Evolutionary conservation across 768 basidiomycete species (phyloP), one percentile per base, ranked within the genome.

Genomic region (Dictyophora rubrovolvata): DNA sequence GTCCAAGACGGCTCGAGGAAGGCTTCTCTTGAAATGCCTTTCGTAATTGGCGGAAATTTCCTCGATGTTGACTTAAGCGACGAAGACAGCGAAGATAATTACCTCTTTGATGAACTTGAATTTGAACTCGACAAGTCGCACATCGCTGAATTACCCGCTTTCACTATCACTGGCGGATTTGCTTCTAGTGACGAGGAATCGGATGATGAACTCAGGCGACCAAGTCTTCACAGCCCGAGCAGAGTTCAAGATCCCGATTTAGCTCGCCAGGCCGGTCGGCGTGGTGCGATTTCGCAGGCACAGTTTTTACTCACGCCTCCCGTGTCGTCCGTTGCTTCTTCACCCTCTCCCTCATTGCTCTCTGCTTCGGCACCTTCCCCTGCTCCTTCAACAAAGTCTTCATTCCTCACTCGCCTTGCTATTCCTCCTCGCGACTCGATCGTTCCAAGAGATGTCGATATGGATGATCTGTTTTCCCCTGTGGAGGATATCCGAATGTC

Each of bases 171-270:
- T n/a, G 50, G 18, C 20, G 50, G 50, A 22, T 20, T 52, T 28
- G 12, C 28, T 35, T 59, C 57, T 18, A 59, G 57, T 18, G 57
- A 59, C 17, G 57, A 59, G 18, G 57, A 52, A 35, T 28, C 46
- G 8, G 47, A 46, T 10, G 57, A 52, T 23, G 35, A 16, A 14
- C 48, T 17, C 36, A 35, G 37, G 48, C 16, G 16, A 23, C 49
- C 57, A 18, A 28, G 23, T 18, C 9, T 14, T 35, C 52, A 17
- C 49, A 52, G 28, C 49, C 42, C 42, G 10, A 42, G 42, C 42
- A 42, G 42, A 42, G 42, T n/a, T 14, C n/a, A 42, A 14, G 42
- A 42, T 9, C 42, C 42, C n/a, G 42, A 42, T 42, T 14, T 42
- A n/a, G 42, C 42, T 14, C n/a, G n/a, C 11, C 42, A 42, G 42